Conservation (phyloP, 176 grass and related monocot genomes). For the Carex cristatella region DNA sequence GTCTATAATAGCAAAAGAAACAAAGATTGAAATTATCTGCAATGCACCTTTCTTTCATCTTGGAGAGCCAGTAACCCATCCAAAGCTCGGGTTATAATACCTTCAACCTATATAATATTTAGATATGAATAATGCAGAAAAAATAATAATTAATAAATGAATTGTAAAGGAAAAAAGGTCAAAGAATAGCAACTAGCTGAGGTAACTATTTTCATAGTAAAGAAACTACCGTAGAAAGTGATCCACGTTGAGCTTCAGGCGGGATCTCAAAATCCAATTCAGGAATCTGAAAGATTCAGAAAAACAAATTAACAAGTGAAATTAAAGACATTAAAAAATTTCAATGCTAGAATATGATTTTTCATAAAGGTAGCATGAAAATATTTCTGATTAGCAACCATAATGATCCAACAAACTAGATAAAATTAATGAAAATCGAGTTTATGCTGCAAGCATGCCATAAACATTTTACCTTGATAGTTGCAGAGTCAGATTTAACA, state of each 20-base stretch:
- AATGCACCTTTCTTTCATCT: slow-evolving; percentile 82
- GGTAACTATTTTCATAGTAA: not conserved
- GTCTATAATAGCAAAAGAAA: not conserved
- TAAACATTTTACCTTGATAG: slow-evolving; percentile 61
- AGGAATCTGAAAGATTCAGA: slow-evolving; percentile 50
- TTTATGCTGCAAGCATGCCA: not conserved
- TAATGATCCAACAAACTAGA: not conserved
- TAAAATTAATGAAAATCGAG: not conserved
- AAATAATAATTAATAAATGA: not conserved
- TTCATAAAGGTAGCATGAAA: not conserved
- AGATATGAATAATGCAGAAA: not conserved
- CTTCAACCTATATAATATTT: slow-evolving; percentile 59
- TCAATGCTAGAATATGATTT: not conserved
- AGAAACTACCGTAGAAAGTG: slow-evolving; percentile 62
- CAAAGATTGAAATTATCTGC: not conserved
- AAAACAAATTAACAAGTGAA: slow-evolving; percentile 27
- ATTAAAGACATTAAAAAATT: not conserved
- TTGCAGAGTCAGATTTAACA: slow-evolving; percentile 95
- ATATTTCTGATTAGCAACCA: not conserved
- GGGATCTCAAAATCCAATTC: slow-evolving; percentile 96
- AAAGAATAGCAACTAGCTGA: not conserved
- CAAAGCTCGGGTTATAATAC: slow-evolving; percentile 61
- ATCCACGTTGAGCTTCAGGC: slow-evolving; percentile 85
- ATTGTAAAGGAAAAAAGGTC: slow-evolving; percentile 1
- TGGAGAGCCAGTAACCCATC: slow-evolving; percentile 74